Percentiles rank a stretch among this genome's conserved stretches.
phyloP scores from a whole-genome alignment of 1,284 basidiomycete species.

The Athelia sp. region DNA sequence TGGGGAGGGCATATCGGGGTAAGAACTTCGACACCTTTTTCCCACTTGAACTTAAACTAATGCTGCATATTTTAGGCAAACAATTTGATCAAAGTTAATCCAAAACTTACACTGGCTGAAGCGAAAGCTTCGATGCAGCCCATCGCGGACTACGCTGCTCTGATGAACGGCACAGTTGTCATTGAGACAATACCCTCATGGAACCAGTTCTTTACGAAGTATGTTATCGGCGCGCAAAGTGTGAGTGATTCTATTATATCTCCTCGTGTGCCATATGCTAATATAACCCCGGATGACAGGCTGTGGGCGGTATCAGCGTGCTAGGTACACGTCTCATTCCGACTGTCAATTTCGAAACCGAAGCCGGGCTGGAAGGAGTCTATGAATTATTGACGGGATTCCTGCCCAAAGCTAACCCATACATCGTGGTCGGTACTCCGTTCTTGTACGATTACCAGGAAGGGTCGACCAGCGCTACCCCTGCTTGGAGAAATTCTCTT shows the following conservation, averaged over 20 bases:
- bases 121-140: conserved; percentile 25
- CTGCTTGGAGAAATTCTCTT: conserved; percentile 38
- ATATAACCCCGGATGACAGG: conserved; percentile 8
- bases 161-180: conserved; percentile 24
- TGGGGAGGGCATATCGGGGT: conserved; percentile 15
- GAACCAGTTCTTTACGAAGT: conserved; percentile 26
- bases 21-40: not conserved
- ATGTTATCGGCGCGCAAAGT: conserved; percentile 19
- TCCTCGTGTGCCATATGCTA: not conserved
- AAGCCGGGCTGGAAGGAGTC: conserved; percentile 17
- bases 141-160: conserved; percentile 22
- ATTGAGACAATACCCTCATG: conserved; percentile 27
- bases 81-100: conserved; percentile 19
- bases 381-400: conserved; percentile 19
- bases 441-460: conserved; percentile 37
- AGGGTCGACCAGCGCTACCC: conserved; percentile 39
- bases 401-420: conserved; percentile 19
- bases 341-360: conserved; percentile 20
- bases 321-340: conserved; percentile 27
- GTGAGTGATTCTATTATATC: conserved; percentile 12
- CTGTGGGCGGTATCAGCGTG: conserved; percentile 23
- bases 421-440: conserved; percentile 30
- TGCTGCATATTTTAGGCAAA: not conserved
- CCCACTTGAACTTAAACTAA: not conserved
- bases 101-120: conserved; percentile 19